A percentile compares a stretch with the other conserved stretches of the same genome.
These are phyloP conservation scores for Phytophthora citricola DNA, from an alignment of 352 stramenopile genomes.

Conservation along the genomic window DNA sequence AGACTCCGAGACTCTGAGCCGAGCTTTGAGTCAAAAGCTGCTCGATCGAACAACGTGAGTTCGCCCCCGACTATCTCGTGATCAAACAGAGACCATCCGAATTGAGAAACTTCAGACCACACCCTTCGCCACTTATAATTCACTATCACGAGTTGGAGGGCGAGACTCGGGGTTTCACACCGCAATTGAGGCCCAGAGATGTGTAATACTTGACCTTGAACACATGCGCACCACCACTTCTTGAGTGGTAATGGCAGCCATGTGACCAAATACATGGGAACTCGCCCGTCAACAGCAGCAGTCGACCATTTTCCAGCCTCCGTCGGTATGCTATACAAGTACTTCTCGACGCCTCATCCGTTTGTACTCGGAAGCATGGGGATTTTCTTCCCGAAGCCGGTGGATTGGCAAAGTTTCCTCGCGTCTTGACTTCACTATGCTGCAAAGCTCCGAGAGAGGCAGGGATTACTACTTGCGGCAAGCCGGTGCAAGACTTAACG, in stretches of 20 bases:
- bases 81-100: conserved; percentile 17
- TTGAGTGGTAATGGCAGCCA: conserved; percentile 11
- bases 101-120: conserved; percentile 2
- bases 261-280: neutral
- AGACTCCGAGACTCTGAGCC: no score
- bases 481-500: conserved; percentile 26
- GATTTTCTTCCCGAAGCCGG: neutral
- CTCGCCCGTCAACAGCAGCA: neutral
- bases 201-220: conserved; percentile 13
- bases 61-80: conserved; percentile 14
- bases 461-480: conserved; percentile 31
- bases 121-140: conserved; percentile 6
- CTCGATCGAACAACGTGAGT: conserved; percentile 27
- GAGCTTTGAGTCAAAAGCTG: conserved; percentile 29
- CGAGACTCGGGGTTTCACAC: conserved; percentile 2
- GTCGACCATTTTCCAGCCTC: neutral
- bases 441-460: conserved; percentile 27
- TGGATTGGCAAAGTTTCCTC: conserved; percentile 24
- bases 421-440: conserved; percentile 25
- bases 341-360: neutral
- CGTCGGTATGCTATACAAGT: neutral
- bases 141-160: conserved; percentile 1
- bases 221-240: conserved; percentile 1
- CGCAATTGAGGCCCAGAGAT: conserved; percentile 7
- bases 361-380: conserved; percentile 1